A percentile compares a stretch with the other conserved stretches of the same genome.
Evolutionary conservation across 2,329 filamentous ascomycete species (phyloP).

Genomic region (Alternaria hordeiaustralica): DNA sequence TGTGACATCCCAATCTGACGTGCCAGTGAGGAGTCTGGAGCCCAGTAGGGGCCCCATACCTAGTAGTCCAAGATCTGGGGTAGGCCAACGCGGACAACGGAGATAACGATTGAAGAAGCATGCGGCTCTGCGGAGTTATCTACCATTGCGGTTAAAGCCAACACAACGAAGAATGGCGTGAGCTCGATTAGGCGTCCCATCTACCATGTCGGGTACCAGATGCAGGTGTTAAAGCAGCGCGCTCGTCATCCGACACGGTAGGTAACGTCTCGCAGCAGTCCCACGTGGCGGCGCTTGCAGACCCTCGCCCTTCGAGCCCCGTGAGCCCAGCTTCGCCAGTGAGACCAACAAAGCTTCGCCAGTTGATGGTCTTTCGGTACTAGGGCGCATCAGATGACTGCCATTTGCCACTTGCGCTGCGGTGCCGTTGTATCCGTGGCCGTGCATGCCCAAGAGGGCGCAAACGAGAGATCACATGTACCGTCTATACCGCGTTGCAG

Average conservation of each 20-base stretch:
- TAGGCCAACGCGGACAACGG: background rate
- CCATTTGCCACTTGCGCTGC: background rate
- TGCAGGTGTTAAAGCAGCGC: background rate
- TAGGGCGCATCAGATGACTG: background rate
- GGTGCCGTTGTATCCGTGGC: background rate
- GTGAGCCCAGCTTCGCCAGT: background rate
- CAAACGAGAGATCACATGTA: background rate
- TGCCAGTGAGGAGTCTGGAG: background rate
- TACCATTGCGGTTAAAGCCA: background rate
- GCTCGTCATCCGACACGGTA: no score
- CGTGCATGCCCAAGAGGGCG: background rate
- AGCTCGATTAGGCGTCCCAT: background rate
- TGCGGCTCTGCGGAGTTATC: background rate
- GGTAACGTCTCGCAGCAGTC: background rate
- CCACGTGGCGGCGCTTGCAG: background rate
- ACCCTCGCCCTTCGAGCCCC: background rate
- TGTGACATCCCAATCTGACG: background rate
- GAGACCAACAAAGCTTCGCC: background rate
- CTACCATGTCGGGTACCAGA: background rate
- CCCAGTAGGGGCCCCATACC: no score
- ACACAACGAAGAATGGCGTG: no score
- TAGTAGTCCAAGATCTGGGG: background rate
- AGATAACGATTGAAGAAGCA: background rate
- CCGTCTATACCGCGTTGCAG: background rate
- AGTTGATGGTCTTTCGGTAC: fast-evolving